A percentile compares a stretch with the other conserved stretches of the same genome.
phyloP scores from a whole-genome alignment of 2,329 filamentous ascomycete genomes.

The Curvularia sp. region DNA sequence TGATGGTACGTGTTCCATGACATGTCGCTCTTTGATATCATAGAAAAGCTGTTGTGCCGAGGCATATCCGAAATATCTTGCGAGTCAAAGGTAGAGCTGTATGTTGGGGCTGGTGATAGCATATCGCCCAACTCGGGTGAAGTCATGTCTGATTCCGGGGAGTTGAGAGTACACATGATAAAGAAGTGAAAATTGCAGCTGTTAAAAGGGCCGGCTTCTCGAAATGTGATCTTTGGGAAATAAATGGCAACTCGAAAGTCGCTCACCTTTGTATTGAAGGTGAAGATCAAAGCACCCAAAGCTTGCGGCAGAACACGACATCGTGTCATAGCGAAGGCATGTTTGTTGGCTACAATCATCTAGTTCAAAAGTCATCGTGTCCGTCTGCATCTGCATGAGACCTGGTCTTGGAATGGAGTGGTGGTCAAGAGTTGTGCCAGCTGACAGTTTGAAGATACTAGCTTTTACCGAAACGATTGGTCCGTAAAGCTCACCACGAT shows the following conservation, averaged over 20 bases:
- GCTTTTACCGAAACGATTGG: slow-evolving; percentile 11
- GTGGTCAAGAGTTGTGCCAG: slow-evolving; percentile 7
- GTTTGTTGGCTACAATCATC: slow-evolving; percentile 1
- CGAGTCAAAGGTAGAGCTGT: slow-evolving; percentile 26
- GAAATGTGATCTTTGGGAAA: neutral
- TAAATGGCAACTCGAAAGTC: neutral
- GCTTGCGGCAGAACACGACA: neutral
- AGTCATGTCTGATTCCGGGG: slow-evolving; percentile 20
- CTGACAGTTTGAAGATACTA: slow-evolving; percentile 4
- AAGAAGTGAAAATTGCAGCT: neutral
- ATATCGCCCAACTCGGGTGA: slow-evolving; percentile 16
- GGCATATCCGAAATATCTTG: slow-evolving; percentile 3
- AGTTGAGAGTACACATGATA: neutral
- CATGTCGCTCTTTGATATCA: neutral
- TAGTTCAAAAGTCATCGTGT: neutral
- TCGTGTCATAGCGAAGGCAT: slow-evolving; percentile 3
- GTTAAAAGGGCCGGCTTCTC: slow-evolving; percentile 1
- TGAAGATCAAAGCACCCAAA: slow-evolving; percentile 5
- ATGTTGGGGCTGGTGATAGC: slow-evolving; percentile 35
- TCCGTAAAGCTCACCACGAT: slow-evolving; percentile 1
- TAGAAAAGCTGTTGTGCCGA: slow-evolving; percentile 2
- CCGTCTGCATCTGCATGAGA: neutral
- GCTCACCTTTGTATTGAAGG: neutral
- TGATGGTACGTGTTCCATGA: slow-evolving; percentile 11
- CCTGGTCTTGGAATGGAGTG: slow-evolving; percentile 6